Percentiles rank a stretch among this genome's conserved stretches.
phyloP scores from a whole-genome alignment of 2,329 filamentous ascomycete genomes.

The Pseudogymnoascus pannorum region DNA sequence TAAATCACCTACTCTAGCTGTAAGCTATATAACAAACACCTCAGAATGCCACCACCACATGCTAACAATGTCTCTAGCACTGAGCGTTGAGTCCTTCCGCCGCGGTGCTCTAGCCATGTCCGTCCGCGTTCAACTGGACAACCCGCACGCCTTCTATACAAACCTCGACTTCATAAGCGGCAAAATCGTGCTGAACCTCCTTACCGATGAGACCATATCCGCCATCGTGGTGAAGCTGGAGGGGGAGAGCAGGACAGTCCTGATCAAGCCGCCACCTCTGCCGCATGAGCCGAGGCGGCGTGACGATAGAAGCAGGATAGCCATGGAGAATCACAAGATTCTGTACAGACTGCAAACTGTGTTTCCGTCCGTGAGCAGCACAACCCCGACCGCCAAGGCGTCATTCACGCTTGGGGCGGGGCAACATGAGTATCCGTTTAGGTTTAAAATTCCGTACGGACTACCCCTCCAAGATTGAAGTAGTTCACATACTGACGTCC shows the following conservation, averaged over 20 bases:
- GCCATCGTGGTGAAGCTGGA: constrained; percentile 78
- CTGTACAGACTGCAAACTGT: constrained; percentile 67
- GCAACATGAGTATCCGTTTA: constrained; percentile 69
- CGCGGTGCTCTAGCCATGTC: constrained; percentile 43
- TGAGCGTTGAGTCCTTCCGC: not conserved
- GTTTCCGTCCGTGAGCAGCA: constrained; percentile 48
- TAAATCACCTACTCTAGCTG: not conserved
- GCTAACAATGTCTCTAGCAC: constrained; percentile 3
- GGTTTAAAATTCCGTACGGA: constrained; percentile 57
- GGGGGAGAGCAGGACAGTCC: constrained; percentile 64
- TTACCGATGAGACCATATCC: constrained; percentile 61
- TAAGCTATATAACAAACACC: not conserved
- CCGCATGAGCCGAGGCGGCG: constrained; percentile 13
- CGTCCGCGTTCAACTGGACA: constrained; percentile 58
- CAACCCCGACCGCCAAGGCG: constrained; percentile 19
- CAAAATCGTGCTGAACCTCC: constrained; percentile 47
- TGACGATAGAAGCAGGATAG: constrained; percentile 26
- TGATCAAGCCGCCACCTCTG: constrained; percentile 21
- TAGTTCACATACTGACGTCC: constrained; percentile 10
- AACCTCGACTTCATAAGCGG: constrained; percentile 70
- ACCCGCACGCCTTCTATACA: constrained; percentile 65
- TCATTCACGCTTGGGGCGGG: constrained; percentile 59
- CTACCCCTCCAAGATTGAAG: constrained; percentile 11
- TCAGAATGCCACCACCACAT: not conserved
- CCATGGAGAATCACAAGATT: constrained; percentile 61